A percentile compares a stretch with the other conserved stretches of the same genome.
phyloP scores from a whole-genome alignment of 2,329 filamentous ascomycete species.

The Aureobasidium pullulans region DNA sequence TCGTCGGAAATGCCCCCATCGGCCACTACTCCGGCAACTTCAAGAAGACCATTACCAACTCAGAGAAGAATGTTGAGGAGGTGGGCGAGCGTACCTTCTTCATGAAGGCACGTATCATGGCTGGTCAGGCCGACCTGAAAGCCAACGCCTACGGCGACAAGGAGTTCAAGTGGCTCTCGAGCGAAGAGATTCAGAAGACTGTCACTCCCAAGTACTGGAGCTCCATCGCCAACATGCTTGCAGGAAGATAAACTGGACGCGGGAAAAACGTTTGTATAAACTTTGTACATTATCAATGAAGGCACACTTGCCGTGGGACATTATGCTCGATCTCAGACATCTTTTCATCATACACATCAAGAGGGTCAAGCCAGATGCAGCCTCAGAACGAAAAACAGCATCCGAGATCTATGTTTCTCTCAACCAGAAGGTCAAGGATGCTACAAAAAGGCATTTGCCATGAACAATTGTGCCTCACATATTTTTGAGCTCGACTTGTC shows the following conservation, averaged over 20 bases:
- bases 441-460: too few species aligned
- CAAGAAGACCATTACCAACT: slow-evolving; percentile 30
- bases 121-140: slow-evolving; percentile 78
- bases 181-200: slow-evolving; percentile 70
- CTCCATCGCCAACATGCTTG: slow-evolving; percentile 74
- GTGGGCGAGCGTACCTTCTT: slow-evolving; percentile 84
- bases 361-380: too few species aligned
- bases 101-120: slow-evolving; percentile 93
- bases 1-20: slow-evolving; percentile 83
- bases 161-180: slow-evolving; percentile 89
- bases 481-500: background rate
- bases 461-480: background rate
- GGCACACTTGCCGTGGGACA: background rate
- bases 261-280: background rate
- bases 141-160: slow-evolving; percentile 63
- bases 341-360: too few species aligned
- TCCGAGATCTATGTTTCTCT: too few species aligned
- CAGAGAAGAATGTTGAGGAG: slow-evolving; percentile 31
- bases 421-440: too few species aligned
- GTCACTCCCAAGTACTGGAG: slow-evolving; percentile 64
- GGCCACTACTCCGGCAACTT: slow-evolving; percentile 64
- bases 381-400: too few species aligned
- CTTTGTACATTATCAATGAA: slow-evolving; percentile 11
- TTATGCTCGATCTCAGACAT: background rate
- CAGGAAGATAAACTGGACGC: slow-evolving; percentile 52